phyloP scores from a whole-genome alignment of 257 asterid species.

The Osmanthus fragrans region DNA sequence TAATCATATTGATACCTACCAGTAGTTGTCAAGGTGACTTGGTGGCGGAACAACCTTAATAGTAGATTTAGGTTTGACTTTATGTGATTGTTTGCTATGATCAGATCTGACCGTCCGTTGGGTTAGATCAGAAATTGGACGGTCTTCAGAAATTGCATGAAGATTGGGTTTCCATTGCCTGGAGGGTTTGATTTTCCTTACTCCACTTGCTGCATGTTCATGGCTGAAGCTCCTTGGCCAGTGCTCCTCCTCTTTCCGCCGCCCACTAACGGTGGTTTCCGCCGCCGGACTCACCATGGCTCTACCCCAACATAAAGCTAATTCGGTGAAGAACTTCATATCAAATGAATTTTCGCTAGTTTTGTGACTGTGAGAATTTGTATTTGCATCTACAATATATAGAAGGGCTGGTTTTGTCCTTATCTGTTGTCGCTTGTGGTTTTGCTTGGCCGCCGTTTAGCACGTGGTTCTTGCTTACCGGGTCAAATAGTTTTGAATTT shows the following conservation, averaged over 20 bases:
- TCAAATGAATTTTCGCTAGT: background rate
- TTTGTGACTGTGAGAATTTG: background rate
- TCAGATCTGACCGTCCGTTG: slow-evolving; percentile 5
- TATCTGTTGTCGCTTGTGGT: slow-evolving; percentile 10
- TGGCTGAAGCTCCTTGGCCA: background rate
- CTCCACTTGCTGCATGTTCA: background rate
- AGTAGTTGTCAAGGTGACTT: slow-evolving; percentile 22
- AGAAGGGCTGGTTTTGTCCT: slow-evolving; percentile 3
- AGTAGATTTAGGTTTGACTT: slow-evolving; percentile 25
- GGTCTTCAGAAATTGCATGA: slow-evolving; percentile 44
- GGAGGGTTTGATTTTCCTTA: slow-evolving; percentile 15
- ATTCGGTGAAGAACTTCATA: slow-evolving; percentile 41
- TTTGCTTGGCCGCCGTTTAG: slow-evolving; percentile 7
- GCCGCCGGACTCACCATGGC: slow-evolving; percentile 29
- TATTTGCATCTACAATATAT: background rate
- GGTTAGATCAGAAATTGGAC: slow-evolving; percentile 16
- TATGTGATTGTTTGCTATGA: slow-evolving; percentile 10
- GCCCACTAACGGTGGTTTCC: background rate
- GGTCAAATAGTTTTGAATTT: background rate
- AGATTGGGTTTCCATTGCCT: slow-evolving; percentile 56
- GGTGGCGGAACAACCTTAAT: slow-evolving; percentile 22
- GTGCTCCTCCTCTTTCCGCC: slow-evolving; percentile 11
- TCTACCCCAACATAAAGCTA: slow-evolving; percentile 44
- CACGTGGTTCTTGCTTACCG: background rate
- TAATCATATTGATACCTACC: slow-evolving; percentile 19